Evolutionary conservation across 148 eudicot genomes (phyloP), one percentile per base, ranked within the genome.

Genomic region (Beta vulgaris): DNA sequence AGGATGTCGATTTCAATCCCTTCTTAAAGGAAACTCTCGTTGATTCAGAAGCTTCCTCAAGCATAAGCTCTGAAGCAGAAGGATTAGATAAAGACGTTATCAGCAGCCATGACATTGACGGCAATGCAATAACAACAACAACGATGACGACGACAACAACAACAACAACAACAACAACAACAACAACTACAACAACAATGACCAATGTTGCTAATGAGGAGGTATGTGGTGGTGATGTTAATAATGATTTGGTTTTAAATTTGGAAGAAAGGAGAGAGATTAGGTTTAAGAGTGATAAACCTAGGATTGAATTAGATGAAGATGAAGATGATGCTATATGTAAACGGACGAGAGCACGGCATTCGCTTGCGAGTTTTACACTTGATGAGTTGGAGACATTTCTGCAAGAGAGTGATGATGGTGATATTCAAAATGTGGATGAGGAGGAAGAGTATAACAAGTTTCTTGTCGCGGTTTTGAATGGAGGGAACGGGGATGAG

Each of bases 351-450:
- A 90, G 98, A 82, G 98, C 98, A 75, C 91, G 91, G 37, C 90
- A 94, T 88, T 94, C 97, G 68, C 98, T 94, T 83, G 93, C 96
- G 28, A 86, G 91, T 79, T 92, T 88, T 82, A 88, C 98, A 1
- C 96, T 94, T 58, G 98, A 94, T 87, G 97, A 94, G 78, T 88
- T 94, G 68, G 98, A 94, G 86, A 89, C 90, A 31, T 94, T 94
- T 85, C 91, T 94, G 79, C 98, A 94, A 88, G 98, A 91, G 86
- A 87, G 93, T 10, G 98, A 94, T 80, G 98, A 92, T 36, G 98
- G 89, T 74, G 97, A 92, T 77, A 81, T 89, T 80, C 98, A 82
- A 80, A 90, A 94, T 84, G 88, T 91, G 77, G 92, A 92, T 70
- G 98, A 94, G 72, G 98, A 92, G 82, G 96, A 86, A 78, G 98